Percentiles rank a stretch among this genome's conserved stretches.
Evolutionary conservation across 2,329 filamentous ascomycete genomes (phyloP).

Genomic region (Fusarium vanettenii): DNA sequence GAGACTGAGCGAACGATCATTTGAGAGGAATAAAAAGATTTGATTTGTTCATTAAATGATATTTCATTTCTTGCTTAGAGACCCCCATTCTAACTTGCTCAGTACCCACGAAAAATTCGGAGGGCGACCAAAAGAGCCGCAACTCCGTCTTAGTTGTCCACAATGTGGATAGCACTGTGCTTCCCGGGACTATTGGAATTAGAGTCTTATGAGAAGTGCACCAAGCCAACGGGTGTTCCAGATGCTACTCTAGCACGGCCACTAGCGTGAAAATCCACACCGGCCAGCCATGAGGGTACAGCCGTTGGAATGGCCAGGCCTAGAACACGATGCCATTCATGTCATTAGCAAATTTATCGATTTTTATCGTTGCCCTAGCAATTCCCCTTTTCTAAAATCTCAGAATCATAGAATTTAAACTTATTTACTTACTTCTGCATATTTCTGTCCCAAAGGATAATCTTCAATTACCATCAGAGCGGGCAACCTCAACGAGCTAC

Average conservation of each 20-base stretch:
- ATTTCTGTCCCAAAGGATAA: background rate
- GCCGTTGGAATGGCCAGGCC: background rate
- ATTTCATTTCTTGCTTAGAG: background rate
- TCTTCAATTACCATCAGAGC: background rate
- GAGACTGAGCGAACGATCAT: background rate
- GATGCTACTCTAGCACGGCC: background rate
- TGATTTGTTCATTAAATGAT: background rate
- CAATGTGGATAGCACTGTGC: background rate
- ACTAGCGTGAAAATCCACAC: background rate
- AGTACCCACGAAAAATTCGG: background rate
- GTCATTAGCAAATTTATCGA: background rate
- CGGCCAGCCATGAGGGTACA: background rate
- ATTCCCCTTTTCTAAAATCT: background rate
- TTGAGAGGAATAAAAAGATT: background rate
- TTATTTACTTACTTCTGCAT: background rate
- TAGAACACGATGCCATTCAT: background rate
- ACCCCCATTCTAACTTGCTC: background rate
- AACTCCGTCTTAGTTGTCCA: background rate
- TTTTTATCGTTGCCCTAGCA: background rate
- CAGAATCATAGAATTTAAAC: no score
- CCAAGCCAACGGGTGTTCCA: background rate
- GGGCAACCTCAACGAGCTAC: background rate
- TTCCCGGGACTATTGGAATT: background rate
- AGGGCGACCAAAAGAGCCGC: background rate
- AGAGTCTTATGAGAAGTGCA: background rate